Evolutionary conservation across 139 green algal genomes (phyloP), one percentile per base, ranked within the genome.

Genomic region (Coelastrella sp.): DNA sequence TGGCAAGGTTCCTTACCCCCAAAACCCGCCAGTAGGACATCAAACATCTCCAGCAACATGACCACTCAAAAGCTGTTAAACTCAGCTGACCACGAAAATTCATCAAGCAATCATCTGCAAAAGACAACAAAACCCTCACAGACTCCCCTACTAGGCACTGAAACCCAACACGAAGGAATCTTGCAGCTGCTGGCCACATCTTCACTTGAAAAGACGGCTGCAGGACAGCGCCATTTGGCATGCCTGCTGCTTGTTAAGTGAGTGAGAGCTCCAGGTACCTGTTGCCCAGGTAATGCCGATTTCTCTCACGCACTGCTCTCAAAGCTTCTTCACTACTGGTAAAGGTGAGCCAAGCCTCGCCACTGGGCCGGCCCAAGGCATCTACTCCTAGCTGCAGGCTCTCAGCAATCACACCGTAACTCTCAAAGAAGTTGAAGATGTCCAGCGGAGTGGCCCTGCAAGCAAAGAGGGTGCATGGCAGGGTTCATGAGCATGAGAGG

Each of bases 341-440:
- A 56, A 95, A 96, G 6, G 92, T 94, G 56, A 95, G 92, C 94
- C 94, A 96, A 0, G 93, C 93, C 88, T 96, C 94, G 14, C 94
- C 94, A 6, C 88, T 94, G 0, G 94, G 93, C 0, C 94, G 88
- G 19, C 93, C 92, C 70, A 94, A 88, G 14, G 89, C 92, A 89
- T 96, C 94, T 22, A 95, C 87, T 4, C 94, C 94, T 14, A 96
- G 93, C 90, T 95, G 93, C 79, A 97, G 90, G 56, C 91, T 94
- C 80, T 95, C 94, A 0, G 90, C 92, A 15, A 96, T 90, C 75
- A 92, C 92, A 12, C 92, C 90, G 87, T 95, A 97, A 61, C 78
- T 87, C 20, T 94, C 85, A 87, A 96, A 96, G 80, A 96, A 96
- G 57, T 91, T 89, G 70, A 90, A 82, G 56, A 94, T 90, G 56